Base-by-base conservation (phyloP, 768 basidiomycete genomes). In the Xerocomus spinulosus region DNA sequence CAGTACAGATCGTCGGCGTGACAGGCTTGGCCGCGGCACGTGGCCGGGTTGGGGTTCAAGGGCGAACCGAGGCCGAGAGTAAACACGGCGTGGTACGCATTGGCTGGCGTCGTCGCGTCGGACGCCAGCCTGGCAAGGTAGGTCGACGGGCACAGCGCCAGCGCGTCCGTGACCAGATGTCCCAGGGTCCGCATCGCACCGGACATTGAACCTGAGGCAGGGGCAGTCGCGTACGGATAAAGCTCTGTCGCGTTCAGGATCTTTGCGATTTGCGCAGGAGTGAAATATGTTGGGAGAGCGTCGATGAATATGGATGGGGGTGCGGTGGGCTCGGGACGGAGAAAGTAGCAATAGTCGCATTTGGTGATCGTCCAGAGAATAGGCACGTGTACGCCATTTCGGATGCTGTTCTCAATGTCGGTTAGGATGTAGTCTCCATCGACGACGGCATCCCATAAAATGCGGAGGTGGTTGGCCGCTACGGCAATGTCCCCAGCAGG, bases 1-100 rank as follows among this genome's bases (percentile, higher is more conserved):
- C 29, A 62, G 29, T 53, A 58, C 5, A 61, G 50, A 13, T 61
- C 53, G 25, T 61, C 59, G 0, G 53, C 46, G 5, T 55, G 59
- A 21, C 59, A 58, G 6, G 52, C 55, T 2, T 28, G 58, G n/a
- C 49, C 49, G 0, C 14, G 43, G 36, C 58, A 60, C 20, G 47
- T 53, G 4, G 0, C 3, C 3, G 46, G 56, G 24, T 49, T 60
- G 1, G 50, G 42, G 5, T 44, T 61, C 29, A 61, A 42, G 7
- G 57, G 51, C 2, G 36, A 46, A 3, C 46, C 50, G 7, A 52
- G 46, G 10, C 54, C 47, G 3, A 38, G 32, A 4, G 40, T 39
- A n/a, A 58, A 59, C 15, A 45, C 2, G n/a, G 32, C 48, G 14
- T 55, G 49, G 35, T 60, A 58, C 1, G 35, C 39, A 20, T 53